These are phyloP conservation scores for Russula abietina DNA, from an alignment of 768 basidiomycete genomes.

Conservation along the genomic window DNA sequence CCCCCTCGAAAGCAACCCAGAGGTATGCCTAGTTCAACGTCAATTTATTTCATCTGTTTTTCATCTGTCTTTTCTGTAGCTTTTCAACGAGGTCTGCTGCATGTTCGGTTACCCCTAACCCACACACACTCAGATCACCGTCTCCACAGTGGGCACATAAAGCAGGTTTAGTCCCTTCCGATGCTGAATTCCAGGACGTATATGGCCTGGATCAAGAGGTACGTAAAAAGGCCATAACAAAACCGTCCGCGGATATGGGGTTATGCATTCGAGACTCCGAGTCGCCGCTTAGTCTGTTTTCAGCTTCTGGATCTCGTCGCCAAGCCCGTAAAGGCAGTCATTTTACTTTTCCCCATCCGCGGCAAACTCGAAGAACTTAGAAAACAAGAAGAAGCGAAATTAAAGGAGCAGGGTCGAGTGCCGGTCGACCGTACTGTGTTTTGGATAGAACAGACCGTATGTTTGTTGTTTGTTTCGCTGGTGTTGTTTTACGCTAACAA, in stretches of 20 bases:
- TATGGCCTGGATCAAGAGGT: conserved; percentile 25
- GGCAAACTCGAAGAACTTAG: conserved; percentile 46
- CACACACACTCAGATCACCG: conserved; percentile 30
- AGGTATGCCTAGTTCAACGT: conserved; percentile 1
- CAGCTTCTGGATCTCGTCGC: conserved; percentile 69
- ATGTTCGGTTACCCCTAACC: conserved; percentile 10
- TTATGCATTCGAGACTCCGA: no score
- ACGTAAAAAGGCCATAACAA: not conserved
- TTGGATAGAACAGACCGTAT: conserved; percentile 88
- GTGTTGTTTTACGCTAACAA: not conserved
- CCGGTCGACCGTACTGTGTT: conserved; percentile 59
- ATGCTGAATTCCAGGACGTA: conserved; percentile 22
- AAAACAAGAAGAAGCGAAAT: conserved; percentile 52
- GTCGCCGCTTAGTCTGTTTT: not conserved
- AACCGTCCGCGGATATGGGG: not conserved
- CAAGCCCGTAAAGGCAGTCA: conserved; percentile 71
- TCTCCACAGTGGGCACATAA: conserved; percentile 1
- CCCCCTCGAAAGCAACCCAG: conserved; percentile 79
- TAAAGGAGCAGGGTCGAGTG: conserved; percentile 38
- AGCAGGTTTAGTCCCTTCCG: not conserved
- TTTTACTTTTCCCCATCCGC: conserved; percentile 77
- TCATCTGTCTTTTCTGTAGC: conserved; percentile 3
- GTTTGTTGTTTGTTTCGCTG: conserved; percentile 27
- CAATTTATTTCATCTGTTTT: conserved; percentile 29
- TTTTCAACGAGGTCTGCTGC: conserved; percentile 12